Base-by-base conservation (phyloP, 2,329 filamentous ascomycete genomes). In the Fusarium guadeloupense region DNA sequence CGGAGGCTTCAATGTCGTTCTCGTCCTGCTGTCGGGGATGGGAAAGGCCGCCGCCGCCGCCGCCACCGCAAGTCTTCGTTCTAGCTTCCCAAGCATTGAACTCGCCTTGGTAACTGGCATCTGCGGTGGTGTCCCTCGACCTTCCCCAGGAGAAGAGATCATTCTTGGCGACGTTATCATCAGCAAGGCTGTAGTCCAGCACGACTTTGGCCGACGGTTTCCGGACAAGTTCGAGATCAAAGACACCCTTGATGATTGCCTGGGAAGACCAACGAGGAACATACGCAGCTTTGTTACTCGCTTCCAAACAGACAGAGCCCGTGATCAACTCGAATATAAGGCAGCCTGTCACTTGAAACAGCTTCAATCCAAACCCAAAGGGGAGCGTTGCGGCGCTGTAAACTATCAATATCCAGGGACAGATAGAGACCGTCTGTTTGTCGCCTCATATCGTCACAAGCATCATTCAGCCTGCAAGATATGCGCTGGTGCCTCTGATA, bases 31-130 rank as follows among this genome's bases (percentile, higher is more conserved):
- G 3, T 57, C 70, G 3, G 39, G 38, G 4, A 75, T 72, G 47
- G 74, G 74, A 7, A 76, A 69, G 23, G 59, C 33, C 13, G 70
- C 21, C 26, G 69, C 75, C 0, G 69, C 74, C 0, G 44, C 44
- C 4, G 58, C 71, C 0, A 60, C 73, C 0, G 55, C 69, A 0
- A 67, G 62, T 17, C 51, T 80, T 12, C 69, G 70, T 0, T 63
- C 57, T 2, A 80, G 75, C 38, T 81, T 74, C 33, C 43, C 54
- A 0, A 52, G 54, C 3, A 52, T 81, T 5, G 70, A 65, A 19
- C 59, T 80, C 0, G 73, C 59, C 1, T 23, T 81, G 0, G 38
- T 80, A 0, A 73, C 76, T 4, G 79, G 78, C 1, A 69, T 80
- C 4, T 80, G 78, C 38, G 79, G 77, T 1, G 78, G 74, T 9